Evolutionary conservation across 768 basidiomycete genomes (phyloP).

Genomic region (Collybia mongolica): DNA sequence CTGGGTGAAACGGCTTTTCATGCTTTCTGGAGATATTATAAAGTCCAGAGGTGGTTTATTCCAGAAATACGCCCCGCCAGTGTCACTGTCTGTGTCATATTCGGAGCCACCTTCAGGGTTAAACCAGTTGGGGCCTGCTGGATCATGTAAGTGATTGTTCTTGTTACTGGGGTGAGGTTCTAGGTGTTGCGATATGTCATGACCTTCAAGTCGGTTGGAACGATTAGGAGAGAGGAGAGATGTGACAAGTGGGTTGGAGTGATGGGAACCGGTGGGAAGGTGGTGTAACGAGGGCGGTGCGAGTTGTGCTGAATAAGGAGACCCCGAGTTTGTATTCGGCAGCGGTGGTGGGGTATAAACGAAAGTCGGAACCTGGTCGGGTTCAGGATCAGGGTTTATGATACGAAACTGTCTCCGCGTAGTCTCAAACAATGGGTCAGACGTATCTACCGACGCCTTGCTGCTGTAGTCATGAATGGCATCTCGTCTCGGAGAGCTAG

Average conservation of each 20-base stretch:
- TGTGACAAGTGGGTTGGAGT: neutral
- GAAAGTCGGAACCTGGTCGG: conserved; percentile 8
- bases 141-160: too few species aligned
- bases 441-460: conserved; percentile 10
- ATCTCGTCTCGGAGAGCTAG: conserved; percentile 18
- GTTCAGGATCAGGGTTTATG: conserved; percentile 29
- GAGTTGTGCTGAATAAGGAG: conserved; percentile 17
- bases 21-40: neutral
- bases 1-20: neutral
- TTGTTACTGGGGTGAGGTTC: too few species aligned
- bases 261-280: neutral
- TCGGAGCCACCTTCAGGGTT: neutral
- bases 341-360: conserved; percentile 19
- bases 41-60: conserved; percentile 28
- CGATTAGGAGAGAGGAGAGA: too few species aligned
- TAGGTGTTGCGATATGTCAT: neutral
- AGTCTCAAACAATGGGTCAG: conserved; percentile 13
- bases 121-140: too few species aligned
- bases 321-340: conserved; percentile 6
- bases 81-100: conserved; percentile 16
- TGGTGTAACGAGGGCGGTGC: conserved; percentile 6
- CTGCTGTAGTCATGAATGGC: conserved; percentile 8
- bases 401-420: conserved; percentile 25
- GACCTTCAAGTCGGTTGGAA: too few species aligned
- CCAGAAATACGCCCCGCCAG: conserved; percentile 22